Conservation (phyloP, 768 basidiomycete genomes). For the Lentinula detonsa region DNA sequence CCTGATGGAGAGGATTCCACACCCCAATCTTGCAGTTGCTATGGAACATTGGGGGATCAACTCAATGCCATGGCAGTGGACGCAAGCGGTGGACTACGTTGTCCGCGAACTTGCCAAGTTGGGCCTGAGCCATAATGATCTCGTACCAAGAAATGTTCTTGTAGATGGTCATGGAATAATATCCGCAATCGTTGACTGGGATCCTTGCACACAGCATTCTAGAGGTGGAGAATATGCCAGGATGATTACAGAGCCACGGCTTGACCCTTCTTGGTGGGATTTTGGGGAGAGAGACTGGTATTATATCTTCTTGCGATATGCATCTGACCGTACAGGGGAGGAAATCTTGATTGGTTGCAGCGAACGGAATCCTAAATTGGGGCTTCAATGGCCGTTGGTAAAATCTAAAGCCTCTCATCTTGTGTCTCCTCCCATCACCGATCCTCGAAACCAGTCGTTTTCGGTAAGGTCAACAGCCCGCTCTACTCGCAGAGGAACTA, state of each 20-base stretch:
- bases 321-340: neutral
- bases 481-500: too few relatives aligned
- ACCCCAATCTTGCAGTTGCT: neutral
- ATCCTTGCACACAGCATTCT: neutral
- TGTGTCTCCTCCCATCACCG: neutral
- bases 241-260: too few relatives aligned
- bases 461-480: neutral
- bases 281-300: neutral
- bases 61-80: neutral
- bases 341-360: neutral
- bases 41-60: neutral
- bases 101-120: neutral
- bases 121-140: neutral
- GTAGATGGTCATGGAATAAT: neutral
- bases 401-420: neutral
- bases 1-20: conserved; percentile 9
- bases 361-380: neutral
- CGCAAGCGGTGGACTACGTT: neutral
- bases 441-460: neutral
- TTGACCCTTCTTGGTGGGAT: neutral
- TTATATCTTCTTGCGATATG: neutral
- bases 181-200: neutral
- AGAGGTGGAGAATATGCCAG: neutral
- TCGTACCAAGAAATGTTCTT: neutral
- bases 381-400: neutral